phyloP scores from a whole-genome alignment of 805 yeast genomes.

The Hanseniaspora occidentalis region DNA sequence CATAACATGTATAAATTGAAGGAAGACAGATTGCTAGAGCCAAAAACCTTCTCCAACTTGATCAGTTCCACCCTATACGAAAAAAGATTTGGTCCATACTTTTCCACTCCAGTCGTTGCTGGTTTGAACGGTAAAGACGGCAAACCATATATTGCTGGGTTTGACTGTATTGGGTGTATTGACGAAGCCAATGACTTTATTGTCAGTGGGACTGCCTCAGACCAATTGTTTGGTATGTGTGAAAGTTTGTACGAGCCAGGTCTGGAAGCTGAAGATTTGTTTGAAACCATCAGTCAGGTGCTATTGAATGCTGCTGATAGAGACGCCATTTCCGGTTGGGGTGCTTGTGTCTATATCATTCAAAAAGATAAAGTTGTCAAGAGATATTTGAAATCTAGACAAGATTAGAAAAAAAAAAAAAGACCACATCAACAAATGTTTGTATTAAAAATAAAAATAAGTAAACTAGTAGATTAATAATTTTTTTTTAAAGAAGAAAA shows the following conservation, averaged over 20 bases:
- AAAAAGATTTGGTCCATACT: conserved; percentile 90
- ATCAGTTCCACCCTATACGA: conserved; percentile 85
- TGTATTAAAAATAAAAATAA: no score
- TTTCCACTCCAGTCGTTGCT: conserved; percentile 93
- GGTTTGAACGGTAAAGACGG: conserved; percentile 76
- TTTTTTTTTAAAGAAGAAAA: no score
- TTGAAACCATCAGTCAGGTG: conserved; percentile 92
- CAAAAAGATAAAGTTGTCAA: conserved; percentile 86
- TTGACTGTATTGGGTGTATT: conserved; percentile 93
- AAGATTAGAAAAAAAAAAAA: no score
- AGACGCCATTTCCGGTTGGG: conserved; percentile 98
- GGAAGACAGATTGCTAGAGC: conserved; percentile 88
- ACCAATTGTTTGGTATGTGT: conserved; percentile 97
- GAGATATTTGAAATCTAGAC: conserved; percentile 85
- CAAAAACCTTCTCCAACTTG: conserved; percentile 83
- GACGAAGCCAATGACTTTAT: conserved; percentile 91
- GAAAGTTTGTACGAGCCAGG: conserved; percentile 91
- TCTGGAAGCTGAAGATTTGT: conserved; percentile 86
- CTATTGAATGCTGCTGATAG: conserved; percentile 90
- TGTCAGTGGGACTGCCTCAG: conserved; percentile 93
- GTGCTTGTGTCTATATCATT: conserved; percentile 85
- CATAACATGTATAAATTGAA: conserved; percentile 80
- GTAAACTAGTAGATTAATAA: no score
- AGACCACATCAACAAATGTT: no score
- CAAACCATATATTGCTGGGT: conserved; percentile 87